Evolutionary conservation across 192 early-diverging fungal species (phyloP), one percentile per base, ranked within the genome.

Genomic region (Coemansia sp.): DNA sequence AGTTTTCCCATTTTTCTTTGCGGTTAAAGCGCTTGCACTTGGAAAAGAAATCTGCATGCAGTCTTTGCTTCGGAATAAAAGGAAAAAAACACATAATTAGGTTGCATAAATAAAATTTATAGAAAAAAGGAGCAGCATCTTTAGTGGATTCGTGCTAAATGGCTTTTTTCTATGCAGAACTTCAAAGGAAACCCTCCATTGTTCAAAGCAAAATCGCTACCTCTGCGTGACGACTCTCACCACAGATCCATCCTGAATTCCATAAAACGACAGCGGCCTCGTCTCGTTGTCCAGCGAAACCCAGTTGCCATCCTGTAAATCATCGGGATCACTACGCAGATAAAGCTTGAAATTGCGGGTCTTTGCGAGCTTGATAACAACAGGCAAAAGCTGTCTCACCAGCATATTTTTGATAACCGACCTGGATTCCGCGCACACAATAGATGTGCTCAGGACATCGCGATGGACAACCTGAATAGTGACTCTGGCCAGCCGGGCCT

Each of bases 201-300:
- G 2, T 42, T 16, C 2, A 13, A 42, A 42, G 13, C 1, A 16
- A 42, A 3, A 6, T 16, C 2, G 3, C 13, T 42, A 42, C 39
- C 13, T 42, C 13, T 5, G 3, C 13, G 3, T 16, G 16, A 78
- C 34, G 11, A 62, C 34, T 1, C 70, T 63, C 19, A 78, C 58
- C 18, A 63, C 19, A 13, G 69, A 61, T 6, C 48, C 36, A 25
- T 63, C 70, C 11, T 72, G 66, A 1, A 72, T 14, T 23, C 71
- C 76, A 50, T 73, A 78, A 48, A 65, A 70, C 32, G 67, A 55
- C 20, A 78, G 48, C 32, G 62, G 11, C n/a, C 76, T 58, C 0
- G 66, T 34, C 20, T 70, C 68, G 22, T 57, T 52, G 47, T 79
- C 76, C 7, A 79, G 42, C 1, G 9, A 23, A 6, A 42, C 23